phyloP scores from a whole-genome alignment of 106 monocot genomes.

The Phalaenopsis equestris region DNA sequence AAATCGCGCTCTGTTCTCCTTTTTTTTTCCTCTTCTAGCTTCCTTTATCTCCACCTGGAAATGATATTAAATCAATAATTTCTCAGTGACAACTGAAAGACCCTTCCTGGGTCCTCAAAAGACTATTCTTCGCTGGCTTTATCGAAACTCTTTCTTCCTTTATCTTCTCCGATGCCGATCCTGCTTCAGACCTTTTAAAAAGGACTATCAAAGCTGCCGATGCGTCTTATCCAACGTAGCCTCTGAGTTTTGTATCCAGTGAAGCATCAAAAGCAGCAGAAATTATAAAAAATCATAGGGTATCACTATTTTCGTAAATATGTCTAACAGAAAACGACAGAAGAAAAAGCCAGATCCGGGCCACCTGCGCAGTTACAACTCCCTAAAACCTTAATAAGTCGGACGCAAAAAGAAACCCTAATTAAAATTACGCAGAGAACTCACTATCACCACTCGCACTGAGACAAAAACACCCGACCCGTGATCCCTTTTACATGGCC shows the following conservation, averaged over 20 bases:
- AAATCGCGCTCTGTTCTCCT: not conserved
- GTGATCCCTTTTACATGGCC: not conserved
- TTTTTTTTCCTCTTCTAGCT: not conserved
- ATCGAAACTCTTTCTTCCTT: not conserved
- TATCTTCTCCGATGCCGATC: slow-evolving; percentile 5
- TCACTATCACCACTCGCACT: not conserved
- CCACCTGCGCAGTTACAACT: slow-evolving; percentile 15
- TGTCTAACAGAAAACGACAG: slow-evolving; percentile 30
- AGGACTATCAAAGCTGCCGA: not conserved
- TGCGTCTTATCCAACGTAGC: slow-evolving; percentile 8
- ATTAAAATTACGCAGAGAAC: not conserved
- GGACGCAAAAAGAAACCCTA: not conserved
- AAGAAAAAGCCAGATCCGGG: slow-evolving; percentile 8
- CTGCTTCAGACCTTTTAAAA: not conserved
- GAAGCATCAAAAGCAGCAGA: not conserved
- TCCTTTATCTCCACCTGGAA: not conserved
- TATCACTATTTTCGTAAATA: slow-evolving; percentile 27
- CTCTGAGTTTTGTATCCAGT: not conserved
- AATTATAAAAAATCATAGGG: slow-evolving; percentile 11
- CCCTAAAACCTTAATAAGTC: slow-evolving; percentile 3
- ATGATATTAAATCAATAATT: slow-evolving; percentile 6
- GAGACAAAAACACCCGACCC: not conserved
- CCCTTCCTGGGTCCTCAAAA: slow-evolving; percentile 4
- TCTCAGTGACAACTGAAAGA: slow-evolving; percentile 4
- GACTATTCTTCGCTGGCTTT: not conserved